Evolutionary conservation across 352 stramenopile species (phyloP).

Genomic region (Globisporangium yorkense): DNA sequence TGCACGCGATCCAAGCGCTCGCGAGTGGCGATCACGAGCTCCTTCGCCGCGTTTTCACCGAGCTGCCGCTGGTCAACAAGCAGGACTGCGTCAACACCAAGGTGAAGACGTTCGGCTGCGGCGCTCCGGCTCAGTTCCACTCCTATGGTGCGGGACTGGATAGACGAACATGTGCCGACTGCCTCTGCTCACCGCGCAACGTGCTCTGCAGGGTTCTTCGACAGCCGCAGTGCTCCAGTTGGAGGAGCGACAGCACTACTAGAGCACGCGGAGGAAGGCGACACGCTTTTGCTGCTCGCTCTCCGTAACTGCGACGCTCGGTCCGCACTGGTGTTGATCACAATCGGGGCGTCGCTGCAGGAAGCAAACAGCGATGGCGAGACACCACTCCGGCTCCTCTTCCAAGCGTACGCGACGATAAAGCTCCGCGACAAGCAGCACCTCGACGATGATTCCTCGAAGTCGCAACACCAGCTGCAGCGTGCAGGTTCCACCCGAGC

Average conservation of each 20-base stretch:
- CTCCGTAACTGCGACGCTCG: slow-evolving; percentile 34
- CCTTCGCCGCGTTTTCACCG: slow-evolving; percentile 29
- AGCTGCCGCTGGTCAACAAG: slow-evolving; percentile 22
- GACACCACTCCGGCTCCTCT: slow-evolving; percentile 28
- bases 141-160: slow-evolving; percentile 26
- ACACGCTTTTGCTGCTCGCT: slow-evolving; percentile 48
- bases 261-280: slow-evolving; percentile 30
- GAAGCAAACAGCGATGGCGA: slow-evolving; percentile 26
- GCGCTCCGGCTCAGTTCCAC: slow-evolving; percentile 43
- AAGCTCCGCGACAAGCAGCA: slow-evolving; percentile 16
- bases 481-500: neutral
- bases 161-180: too few relatives aligned
- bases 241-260: slow-evolving; percentile 19
- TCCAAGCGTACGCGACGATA: slow-evolving; percentile 23
- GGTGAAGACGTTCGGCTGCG: slow-evolving; percentile 36
- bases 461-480: neutral
- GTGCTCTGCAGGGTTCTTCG: slow-evolving; percentile 45
- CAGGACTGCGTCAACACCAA: slow-evolving; percentile 22
- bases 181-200: too few relatives aligned
- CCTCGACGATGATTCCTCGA: neutral
- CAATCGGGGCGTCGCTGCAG: slow-evolving; percentile 22
- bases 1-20: slow-evolving; percentile 51
- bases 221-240: slow-evolving; percentile 5
- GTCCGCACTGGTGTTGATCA: slow-evolving; percentile 28
- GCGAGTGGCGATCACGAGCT: slow-evolving; percentile 22